Conservation (phyloP, 495 filamentous ascomycete species). For the Trichocladium antarcticum region DNA sequence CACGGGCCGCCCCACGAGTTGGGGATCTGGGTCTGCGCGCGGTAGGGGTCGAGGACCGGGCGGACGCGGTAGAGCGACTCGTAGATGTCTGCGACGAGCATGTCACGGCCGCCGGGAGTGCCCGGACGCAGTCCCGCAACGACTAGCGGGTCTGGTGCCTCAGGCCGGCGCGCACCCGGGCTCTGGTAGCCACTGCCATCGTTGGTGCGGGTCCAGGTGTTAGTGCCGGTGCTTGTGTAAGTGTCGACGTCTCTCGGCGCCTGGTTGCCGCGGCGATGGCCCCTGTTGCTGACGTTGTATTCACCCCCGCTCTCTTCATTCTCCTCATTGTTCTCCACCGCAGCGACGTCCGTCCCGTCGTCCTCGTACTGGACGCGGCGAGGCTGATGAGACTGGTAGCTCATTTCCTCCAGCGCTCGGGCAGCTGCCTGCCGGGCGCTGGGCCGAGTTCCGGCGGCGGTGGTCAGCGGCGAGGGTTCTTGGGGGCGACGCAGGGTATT, state of each 20-base stretch:
- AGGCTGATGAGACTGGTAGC: neutral
- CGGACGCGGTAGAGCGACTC: neutral
- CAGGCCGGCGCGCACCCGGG: neutral
- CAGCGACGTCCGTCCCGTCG: neutral
- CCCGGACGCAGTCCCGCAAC: neutral
- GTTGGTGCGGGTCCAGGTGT: neutral
- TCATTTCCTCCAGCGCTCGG: neutral
- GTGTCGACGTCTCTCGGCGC: neutral
- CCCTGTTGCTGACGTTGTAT: neutral
- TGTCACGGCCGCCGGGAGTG: neutral
- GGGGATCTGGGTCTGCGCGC: neutral
- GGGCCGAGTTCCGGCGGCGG: neutral
- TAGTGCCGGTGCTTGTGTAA: neutral
- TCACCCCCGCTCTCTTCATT: neutral
- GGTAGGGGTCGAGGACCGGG: neutral
- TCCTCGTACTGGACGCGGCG: neutral
- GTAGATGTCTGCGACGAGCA: neutral
- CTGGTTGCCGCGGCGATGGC: neutral
- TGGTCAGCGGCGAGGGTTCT: neutral
- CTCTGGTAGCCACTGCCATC: no score
- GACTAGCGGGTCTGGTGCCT: neutral
- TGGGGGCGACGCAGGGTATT: neutral
- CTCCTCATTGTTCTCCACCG: neutral
- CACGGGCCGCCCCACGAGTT: neutral
- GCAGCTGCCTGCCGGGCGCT: neutral